Evolutionary conservation across 352 stramenopile species (phyloP).

Genomic region (Aphanomyces cochlioides): DNA sequence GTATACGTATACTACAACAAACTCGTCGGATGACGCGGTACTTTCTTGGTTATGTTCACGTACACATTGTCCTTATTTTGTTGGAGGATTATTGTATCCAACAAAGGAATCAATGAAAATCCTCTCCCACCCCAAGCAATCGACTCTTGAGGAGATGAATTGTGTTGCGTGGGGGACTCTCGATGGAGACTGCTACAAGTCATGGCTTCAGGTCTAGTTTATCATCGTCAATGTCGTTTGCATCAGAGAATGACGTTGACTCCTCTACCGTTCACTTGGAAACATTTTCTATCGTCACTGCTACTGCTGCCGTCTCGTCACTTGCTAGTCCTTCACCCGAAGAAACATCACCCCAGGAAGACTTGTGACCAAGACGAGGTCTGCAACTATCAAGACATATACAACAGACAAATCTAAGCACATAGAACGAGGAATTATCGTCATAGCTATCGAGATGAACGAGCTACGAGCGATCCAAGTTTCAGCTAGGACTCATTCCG

Average conservation of each 20-base stretch:
- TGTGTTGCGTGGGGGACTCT: slow-evolving; percentile 1
- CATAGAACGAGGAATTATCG: too few species aligned
- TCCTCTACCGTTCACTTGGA: background rate
- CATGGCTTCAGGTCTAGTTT: background rate
- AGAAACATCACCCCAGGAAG: background rate
- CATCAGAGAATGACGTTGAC: background rate
- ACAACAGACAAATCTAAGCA: too few species aligned
- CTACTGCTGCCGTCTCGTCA: background rate
- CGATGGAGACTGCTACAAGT: background rate
- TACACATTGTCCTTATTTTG: too few species aligned
- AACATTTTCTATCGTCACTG: background rate
- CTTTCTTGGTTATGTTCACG: too few species aligned
- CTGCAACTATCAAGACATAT: too few species aligned
- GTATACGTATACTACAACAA: too few species aligned
- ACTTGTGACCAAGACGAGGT: background rate
- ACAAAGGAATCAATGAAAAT: too few species aligned
- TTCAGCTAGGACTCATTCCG: background rate
- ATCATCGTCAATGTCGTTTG: background rate
- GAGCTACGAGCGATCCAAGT: too few species aligned
- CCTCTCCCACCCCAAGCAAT: too few species aligned
- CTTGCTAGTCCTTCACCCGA: background rate
- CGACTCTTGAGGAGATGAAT: slow-evolving; percentile 33
- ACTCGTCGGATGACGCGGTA: too few species aligned
- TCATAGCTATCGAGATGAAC: too few species aligned
- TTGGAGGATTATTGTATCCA: too few species aligned